A percentile compares a stretch with the other conserved stretches of the same genome.
Evolutionary conservation across 257 asterid genomes (phyloP).

Genomic region (Nicotiana obtusifolia): DNA sequence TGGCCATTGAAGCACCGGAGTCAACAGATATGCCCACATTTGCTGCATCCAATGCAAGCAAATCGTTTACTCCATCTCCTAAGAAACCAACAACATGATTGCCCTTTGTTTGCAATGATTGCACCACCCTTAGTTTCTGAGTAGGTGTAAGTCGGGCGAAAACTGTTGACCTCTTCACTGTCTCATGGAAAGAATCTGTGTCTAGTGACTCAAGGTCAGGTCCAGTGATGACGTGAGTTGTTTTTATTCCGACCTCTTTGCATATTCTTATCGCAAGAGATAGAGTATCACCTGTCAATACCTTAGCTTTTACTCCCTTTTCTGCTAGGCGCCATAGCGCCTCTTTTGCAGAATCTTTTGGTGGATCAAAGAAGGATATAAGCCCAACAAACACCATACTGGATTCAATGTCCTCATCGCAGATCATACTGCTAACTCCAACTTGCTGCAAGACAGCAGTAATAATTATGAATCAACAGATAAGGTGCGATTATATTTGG

Average conservation of each 20-base stretch:
- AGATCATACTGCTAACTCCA: background rate
- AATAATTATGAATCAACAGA: background rate
- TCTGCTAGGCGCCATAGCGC: conserved; percentile 17
- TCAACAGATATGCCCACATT: conserved; percentile 24
- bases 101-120: conserved; percentile 14
- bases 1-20: conserved; percentile 19
- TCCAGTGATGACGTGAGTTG: conserved; percentile 16
- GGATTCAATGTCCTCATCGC: conserved; percentile 14
- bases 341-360: conserved; percentile 21
- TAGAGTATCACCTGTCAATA: conserved; percentile 18
- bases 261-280: conserved; percentile 21
- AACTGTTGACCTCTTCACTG: conserved; percentile 19
- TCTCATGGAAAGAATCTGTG: conserved; percentile 17
- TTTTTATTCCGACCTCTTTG: conserved; percentile 23
- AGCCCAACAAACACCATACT: conserved; percentile 19
- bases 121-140: conserved; percentile 19
- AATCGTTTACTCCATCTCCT: conserved; percentile 24
- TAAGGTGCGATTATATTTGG: background rate
- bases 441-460: background rate
- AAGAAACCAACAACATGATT: conserved; percentile 16
- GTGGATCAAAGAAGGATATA: conserved; percentile 16
- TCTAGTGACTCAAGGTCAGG: conserved; percentile 25
- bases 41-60: conserved; percentile 23
- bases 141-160: conserved; percentile 21
- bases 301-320: conserved; percentile 22